Evolutionary conservation across 257 asterid genomes (phyloP).

Genomic region (Plectranthus barbatus): DNA sequence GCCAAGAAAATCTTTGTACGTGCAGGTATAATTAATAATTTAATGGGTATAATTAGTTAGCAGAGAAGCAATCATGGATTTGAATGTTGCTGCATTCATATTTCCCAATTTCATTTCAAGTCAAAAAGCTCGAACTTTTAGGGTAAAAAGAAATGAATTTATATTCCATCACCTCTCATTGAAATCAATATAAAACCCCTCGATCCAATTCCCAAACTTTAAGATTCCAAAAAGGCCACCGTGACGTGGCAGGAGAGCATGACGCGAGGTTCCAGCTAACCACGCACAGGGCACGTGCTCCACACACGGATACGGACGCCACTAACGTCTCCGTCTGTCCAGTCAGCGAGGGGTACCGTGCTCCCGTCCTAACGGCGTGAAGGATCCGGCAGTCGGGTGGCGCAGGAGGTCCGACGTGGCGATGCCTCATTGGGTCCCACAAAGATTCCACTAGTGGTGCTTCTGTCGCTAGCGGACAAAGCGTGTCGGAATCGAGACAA

Average conservation of each 20-base stretch:
- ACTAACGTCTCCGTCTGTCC: constrained; percentile 12
- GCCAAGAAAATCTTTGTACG: too few relatives aligned
- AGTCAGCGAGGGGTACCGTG: not conserved
- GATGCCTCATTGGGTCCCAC: not conserved
- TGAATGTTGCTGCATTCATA: not conserved
- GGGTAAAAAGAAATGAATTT: not conserved
- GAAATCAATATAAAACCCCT: not conserved
- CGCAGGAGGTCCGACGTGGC: constrained; percentile 18
- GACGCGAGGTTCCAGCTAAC: constrained; percentile 4
- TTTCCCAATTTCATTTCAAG: not conserved
- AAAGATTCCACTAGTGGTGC: constrained; percentile 8
- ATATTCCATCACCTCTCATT: not conserved
- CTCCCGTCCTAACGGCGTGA: constrained; percentile 12
- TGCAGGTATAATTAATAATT: too few relatives aligned
- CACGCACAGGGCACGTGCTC: constrained; percentile 23
- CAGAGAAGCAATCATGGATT: not conserved
- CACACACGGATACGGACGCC: constrained; percentile 9
- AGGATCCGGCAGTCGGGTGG: not conserved
- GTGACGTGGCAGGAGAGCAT: constrained; percentile 4
- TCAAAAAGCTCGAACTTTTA: not conserved
- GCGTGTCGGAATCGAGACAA: constrained; percentile 33
- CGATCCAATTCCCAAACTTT: not conserved
- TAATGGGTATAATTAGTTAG: not conserved
- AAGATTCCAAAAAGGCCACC: not conserved
- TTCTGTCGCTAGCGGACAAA: constrained; percentile 5